Percentiles rank a stretch among this genome's conserved stretches.
Conservation (phyloP, 257 asterid species). For the Ilex aquifolium region DNA sequence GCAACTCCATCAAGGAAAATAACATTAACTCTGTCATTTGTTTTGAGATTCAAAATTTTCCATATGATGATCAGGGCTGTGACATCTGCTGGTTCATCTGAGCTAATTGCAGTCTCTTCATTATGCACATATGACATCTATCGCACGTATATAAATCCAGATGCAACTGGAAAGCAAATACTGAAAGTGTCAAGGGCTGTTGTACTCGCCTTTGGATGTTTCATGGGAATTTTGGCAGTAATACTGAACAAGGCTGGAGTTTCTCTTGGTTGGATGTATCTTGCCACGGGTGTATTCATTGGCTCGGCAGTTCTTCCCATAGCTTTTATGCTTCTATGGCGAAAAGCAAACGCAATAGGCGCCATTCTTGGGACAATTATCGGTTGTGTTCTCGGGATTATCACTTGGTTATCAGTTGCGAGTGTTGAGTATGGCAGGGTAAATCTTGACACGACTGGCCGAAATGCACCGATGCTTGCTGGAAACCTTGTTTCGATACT, state of each 20-base stretch:
- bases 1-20: background rate
- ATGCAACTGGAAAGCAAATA: constrained; percentile 73
- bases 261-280: constrained; percentile 92
- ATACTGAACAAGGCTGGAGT: constrained; percentile 77
- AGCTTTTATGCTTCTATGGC: constrained; percentile 90
- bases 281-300: constrained; percentile 84
- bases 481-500: constrained; percentile 84
- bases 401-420: constrained; percentile 74
- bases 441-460: constrained; percentile 79
- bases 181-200: constrained; percentile 61
- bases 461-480: constrained; percentile 90
- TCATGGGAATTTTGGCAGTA: constrained; percentile 87
- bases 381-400: constrained; percentile 77
- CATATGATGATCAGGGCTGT: constrained; percentile 69
- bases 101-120: constrained; percentile 87
- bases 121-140: constrained; percentile 83
- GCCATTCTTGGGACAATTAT: constrained; percentile 62
- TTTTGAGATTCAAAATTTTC: background rate
- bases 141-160: constrained; percentile 79
- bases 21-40: background rate
- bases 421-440: constrained; percentile 73
- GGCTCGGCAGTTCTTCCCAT: constrained; percentile 90
- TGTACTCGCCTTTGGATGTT: constrained; percentile 61
- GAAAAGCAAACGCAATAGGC: constrained; percentile 70
- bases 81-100: constrained; percentile 93